Conservation (phyloP, 2,329 filamentous ascomycete genomes). For the Ophiostoma pallidulum region DNA sequence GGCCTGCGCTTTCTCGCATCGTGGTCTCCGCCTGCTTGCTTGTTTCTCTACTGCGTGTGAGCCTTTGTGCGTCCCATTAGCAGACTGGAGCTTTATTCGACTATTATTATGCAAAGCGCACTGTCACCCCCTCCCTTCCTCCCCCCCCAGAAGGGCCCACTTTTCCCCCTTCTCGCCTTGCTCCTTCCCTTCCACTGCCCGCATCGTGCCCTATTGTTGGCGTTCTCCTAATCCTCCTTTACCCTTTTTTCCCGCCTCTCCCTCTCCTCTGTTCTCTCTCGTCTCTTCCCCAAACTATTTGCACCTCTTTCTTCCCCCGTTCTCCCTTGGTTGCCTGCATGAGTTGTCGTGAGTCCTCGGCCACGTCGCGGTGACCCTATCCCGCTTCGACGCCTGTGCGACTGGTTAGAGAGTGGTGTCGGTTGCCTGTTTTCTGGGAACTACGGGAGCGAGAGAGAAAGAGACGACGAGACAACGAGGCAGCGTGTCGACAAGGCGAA, state of each 20-base stretch:
- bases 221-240: not conserved
- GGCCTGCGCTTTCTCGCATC: too few relatives aligned
- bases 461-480: too few relatives aligned
- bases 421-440: conserved; percentile 1
- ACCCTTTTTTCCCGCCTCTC: not conserved
- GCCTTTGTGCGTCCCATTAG: too few relatives aligned
- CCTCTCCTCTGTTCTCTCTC: not conserved
- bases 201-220: too few relatives aligned
- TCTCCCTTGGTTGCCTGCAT: not conserved
- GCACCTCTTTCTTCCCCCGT: not conserved
- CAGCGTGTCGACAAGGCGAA: too few relatives aligned
- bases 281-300: not conserved
- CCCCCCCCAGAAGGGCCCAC: too few relatives aligned
- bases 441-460: too few relatives aligned
- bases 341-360: not conserved
- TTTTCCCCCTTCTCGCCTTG: not conserved
- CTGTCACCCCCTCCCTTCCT: not conserved
- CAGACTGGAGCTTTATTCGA: too few relatives aligned
- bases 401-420: not conserved
- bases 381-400: not conserved
- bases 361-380: conserved; percentile 1
- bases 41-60: too few relatives aligned
- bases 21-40: too few relatives aligned
- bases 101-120: too few relatives aligned
- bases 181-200: not conserved